Evolutionary conservation across 164 flowering plant species (phyloP), one percentile per base, ranked within the genome.

Genomic region (Vitis labrusca): DNA sequence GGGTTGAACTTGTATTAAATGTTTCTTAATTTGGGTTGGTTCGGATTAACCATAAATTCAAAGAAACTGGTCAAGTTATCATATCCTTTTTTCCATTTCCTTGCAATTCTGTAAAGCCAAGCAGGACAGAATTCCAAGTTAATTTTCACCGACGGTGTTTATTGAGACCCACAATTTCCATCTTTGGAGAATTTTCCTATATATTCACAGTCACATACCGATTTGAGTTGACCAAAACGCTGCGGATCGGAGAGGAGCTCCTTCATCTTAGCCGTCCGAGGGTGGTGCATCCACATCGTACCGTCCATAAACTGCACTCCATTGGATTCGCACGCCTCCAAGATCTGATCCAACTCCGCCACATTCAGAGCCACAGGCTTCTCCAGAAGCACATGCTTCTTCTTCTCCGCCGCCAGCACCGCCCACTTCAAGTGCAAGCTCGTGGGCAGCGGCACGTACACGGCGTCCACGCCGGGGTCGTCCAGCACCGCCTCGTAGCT

Each of bases 281-380:
- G 93, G 54, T 88, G 80, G 71, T 91, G 96, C 86, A 91, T 82
- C 96, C 93, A 89, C 91, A 85, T 85, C 44, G 96, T 91, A 1
- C 82, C 86, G 71, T 91, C 96, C 96, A 91, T 89, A 72, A 89
- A 75, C 80, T 89, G 96, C 37, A 91, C 89, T 0, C 91, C 88
- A 49, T 76, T 84, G 10, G 74, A 62, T 11, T 85, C 90, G 65
- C 91, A 89, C 1, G 87, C 93, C 74, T 71, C 76, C 15, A 79
- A 9, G 32, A 90, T 89, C 73, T 0, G 30, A 57, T 90, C 91
- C 17, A 88, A 74, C 77, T 88, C 88, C 3, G 67, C 74, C 16
- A 77, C 91, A 64, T 78, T 77, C 49, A 88, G 62, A 0, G 89
- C 92, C 30, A 85, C 82, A 0, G 95, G 92, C 83, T 90, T 90